Percentiles rank a stretch among this genome's conserved stretches.
Conservation (phyloP, 2,329 filamentous ascomycete genomes). For the Fusarium beomiforme region DNA sequence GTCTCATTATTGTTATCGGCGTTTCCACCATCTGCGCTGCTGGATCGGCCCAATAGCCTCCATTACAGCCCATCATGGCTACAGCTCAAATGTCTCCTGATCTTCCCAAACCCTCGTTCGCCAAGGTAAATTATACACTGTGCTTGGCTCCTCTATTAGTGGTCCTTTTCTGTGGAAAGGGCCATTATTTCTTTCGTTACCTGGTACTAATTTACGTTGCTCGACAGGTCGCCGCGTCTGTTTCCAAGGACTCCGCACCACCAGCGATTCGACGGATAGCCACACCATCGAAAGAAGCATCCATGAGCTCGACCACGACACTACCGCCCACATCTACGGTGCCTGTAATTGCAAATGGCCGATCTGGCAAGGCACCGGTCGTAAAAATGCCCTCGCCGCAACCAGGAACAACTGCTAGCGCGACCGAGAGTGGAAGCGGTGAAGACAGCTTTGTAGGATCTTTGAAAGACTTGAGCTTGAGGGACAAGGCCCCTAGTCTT, state of each 20-base stretch:
- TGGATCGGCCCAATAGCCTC: constrained; percentile 37
- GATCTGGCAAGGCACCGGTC: constrained; percentile 31
- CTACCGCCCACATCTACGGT: constrained; percentile 19
- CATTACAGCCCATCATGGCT: constrained; percentile 53
- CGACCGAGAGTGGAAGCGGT: constrained; percentile 28
- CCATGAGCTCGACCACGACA: constrained; percentile 29
- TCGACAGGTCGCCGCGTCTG: constrained; percentile 60
- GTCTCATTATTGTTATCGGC: constrained; percentile 28
- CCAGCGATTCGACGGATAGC: constrained; percentile 44
- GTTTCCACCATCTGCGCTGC: constrained; percentile 30
- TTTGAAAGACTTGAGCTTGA: constrained; percentile 46
- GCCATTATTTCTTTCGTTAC: constrained; percentile 12
- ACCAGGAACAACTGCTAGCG: constrained; percentile 13
- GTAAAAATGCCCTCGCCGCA: constrained; percentile 33
- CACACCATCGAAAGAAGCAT: constrained; percentile 40
- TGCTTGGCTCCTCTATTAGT: constrained; percentile 16
- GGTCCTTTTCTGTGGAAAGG: constrained; percentile 1
- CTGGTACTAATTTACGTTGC: constrained; percentile 33
- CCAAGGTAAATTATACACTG: constrained; percentile 66
- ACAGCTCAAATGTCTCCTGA: constrained; percentile 59
- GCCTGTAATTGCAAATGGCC: constrained; percentile 44
- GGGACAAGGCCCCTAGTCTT: constrained; percentile 50
- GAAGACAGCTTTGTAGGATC: constrained; percentile 44
- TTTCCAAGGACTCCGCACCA: constrained; percentile 44
- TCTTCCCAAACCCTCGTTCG: constrained; percentile 73